Conservation (phyloP, 352 stramenopile genomes). For the Phytopythium aichiense region DNA sequence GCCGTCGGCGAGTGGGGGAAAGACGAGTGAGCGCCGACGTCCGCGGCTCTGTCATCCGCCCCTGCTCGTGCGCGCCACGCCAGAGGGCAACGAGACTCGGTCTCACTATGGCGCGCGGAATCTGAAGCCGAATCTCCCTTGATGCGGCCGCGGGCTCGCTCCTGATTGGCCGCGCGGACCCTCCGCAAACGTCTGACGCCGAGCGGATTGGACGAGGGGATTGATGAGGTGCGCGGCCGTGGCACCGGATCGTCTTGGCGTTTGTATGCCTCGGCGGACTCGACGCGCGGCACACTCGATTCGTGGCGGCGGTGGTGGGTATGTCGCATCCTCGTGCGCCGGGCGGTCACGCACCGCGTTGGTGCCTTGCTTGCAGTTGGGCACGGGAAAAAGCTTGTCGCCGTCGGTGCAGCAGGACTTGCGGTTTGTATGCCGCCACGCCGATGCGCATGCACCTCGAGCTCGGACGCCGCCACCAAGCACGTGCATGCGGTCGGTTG, state of each 20-base stretch:
- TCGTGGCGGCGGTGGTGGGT: background rate
- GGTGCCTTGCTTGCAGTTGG: background rate
- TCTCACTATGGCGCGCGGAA: conserved; percentile 11
- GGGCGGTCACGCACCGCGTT: background rate
- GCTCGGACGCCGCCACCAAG: too few species aligned
- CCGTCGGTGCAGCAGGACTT: background rate
- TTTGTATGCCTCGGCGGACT: background rate
- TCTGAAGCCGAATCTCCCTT: conserved; percentile 1
- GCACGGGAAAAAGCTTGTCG: background rate
- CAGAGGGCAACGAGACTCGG: conserved; percentile 12
- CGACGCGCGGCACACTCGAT: background rate
- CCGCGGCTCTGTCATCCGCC: background rate
- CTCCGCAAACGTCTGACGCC: background rate
- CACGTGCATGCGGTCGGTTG: too few species aligned
- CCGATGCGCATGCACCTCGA: background rate
- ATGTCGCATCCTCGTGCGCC: conserved; percentile 1
- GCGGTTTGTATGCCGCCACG: background rate
- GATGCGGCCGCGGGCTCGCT: background rate
- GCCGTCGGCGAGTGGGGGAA: background rate
- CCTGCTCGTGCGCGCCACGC: conserved; percentile 1
- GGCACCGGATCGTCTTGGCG: background rate
- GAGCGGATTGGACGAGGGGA: conserved; percentile 3
- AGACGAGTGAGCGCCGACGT: background rate
- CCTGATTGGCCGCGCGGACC: conserved; percentile 26
- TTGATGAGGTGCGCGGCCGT: background rate